Base-by-base conservation (phyloP, 306 rosid species). In the Dicorynia guianensis region DNA sequence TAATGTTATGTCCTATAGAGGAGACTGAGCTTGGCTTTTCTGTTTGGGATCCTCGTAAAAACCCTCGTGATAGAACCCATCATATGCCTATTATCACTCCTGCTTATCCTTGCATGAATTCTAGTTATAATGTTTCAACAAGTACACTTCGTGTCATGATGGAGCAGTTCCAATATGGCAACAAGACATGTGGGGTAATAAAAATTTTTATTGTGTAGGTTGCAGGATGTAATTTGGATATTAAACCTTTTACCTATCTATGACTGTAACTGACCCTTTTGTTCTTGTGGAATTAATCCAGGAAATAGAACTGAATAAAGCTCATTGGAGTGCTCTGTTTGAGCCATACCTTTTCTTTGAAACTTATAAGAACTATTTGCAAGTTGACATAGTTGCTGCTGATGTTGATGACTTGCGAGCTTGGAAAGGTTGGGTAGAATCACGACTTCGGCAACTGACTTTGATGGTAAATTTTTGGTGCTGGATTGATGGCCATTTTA, bases 401-500 rank as follows among this genome's bases (percentile, higher is more conserved):
- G 92, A 94, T 80, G 82, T 76, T 49, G 96, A 91, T 54, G 98
- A 88, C 74, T 75, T 94, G 73, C 97, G 89, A 3, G 76, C 86
- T 7, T 94, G 97, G 98, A 94, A 87, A 79, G 98, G 98, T 60
- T 94, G 98, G 98, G 96, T 94, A 63, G 98, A 92, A 82, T 94
- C 98, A 54, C 90, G 97, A 72, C 86, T 94, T 76, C 88, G 97
- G 67, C 93, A 90, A 79, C 89, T 94, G 79, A 94, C 91, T 61
- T 69, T 86, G 76, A 83, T 80, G 90, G 85, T 85, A 78, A 65
- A 13, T 11, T 72, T 61, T 12, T 70, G 4, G 15, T 43, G 58
- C 68, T 36, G 49, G 18, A 57, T 46, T 55, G 36, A 20, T 40
- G 43, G 5, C 6, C 34, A 14, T 5, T 71, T 54, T 9, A 7